Evolutionary conservation across 805 yeast species (phyloP).

Genomic region (Debaryomyces tyrocola): DNA sequence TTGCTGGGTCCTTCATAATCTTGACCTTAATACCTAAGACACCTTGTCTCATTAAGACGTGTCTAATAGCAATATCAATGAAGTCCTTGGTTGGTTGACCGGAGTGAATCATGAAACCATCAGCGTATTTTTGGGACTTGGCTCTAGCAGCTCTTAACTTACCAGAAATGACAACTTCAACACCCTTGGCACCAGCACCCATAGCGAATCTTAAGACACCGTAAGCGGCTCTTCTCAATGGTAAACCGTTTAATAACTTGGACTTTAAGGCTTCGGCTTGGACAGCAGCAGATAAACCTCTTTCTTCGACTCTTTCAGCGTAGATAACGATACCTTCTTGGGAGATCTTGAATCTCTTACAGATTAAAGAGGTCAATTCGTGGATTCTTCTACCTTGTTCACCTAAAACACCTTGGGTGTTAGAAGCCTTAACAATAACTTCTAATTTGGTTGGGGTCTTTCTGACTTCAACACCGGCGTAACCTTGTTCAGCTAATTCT

Average conservation of each 20-base stretch:
- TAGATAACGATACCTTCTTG: conserved; percentile 91
- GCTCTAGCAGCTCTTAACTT: conserved; percentile 99
- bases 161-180: conserved; percentile 99
- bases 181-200: conserved; percentile 99
- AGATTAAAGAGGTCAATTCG: conserved; percentile 95
- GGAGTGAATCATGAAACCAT: conserved; percentile 99
- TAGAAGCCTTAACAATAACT: conserved; percentile 97
- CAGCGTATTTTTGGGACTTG: conserved; percentile 99
- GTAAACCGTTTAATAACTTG: conserved; percentile 97
- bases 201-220: conserved; percentile 99
- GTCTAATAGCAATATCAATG: conserved; percentile 98
- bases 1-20: conserved; percentile 98
- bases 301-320: conserved; percentile 99
- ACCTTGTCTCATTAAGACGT: conserved; percentile 99
- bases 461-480: conserved; percentile 99
- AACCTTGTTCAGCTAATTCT: conserved; percentile 99
- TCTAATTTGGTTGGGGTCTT: conserved; percentile 97
- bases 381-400: conserved; percentile 99
- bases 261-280: conserved; percentile 99
- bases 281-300: conserved; percentile 99
- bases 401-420: conserved; percentile 98
- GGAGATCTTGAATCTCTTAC: conserved; percentile 97
- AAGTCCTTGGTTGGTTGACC: conserved; percentile 99
- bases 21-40: conserved; percentile 99
- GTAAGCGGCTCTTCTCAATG: conserved; percentile 99